Evolutionary conservation across 164 flowering plant genomes (phyloP).

Genomic region (Dillenia turbinata): DNA sequence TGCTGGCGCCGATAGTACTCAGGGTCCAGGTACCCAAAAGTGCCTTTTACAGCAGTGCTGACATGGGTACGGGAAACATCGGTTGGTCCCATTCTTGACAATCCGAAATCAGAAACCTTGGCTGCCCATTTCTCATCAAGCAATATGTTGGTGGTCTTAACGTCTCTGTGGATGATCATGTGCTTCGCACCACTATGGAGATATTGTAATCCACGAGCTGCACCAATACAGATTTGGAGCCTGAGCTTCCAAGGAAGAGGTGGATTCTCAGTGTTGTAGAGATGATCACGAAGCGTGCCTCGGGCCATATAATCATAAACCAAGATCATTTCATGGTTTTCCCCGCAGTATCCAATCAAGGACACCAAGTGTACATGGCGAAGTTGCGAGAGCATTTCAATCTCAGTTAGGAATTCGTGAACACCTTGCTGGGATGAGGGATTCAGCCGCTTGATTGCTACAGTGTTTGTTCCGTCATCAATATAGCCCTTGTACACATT

Average conservation of each 20-base stretch:
- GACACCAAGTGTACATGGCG: constrained; percentile 48
- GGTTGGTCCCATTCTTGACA: constrained; percentile 42
- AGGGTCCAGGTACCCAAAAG: constrained; percentile 52
- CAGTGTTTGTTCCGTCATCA: constrained; percentile 28
- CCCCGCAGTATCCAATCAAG: constrained; percentile 46
- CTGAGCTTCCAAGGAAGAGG: constrained; percentile 43
- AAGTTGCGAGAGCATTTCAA: constrained; percentile 51
- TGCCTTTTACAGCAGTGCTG: constrained; percentile 48
- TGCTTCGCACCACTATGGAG: constrained; percentile 46
- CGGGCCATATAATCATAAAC: constrained; percentile 50
- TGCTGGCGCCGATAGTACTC: constrained; percentile 48
- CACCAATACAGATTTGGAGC: constrained; percentile 48
- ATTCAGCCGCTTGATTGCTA: constrained; percentile 45
- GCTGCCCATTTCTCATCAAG: constrained; percentile 52
- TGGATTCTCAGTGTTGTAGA: constrained; percentile 32
- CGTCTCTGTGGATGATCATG: constrained; percentile 49
- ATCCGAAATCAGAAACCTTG: constrained; percentile 53
- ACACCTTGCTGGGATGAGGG: constrained; percentile 40
- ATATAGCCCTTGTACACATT: constrained; percentile 45
- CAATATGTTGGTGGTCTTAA: constrained; percentile 47
- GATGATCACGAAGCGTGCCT: constrained; percentile 44
- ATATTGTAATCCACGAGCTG: constrained; percentile 48
- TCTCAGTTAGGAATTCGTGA: constrained; percentile 49
- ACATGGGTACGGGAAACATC: constrained; percentile 33
- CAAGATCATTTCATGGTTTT: constrained; percentile 40